Percentiles rank a stretch among this genome's conserved stretches.
These are phyloP conservation scores for Apiotrichum montevideense DNA, from an alignment of 1,284 basidiomycete genomes.

Conservation along the genomic window DNA sequence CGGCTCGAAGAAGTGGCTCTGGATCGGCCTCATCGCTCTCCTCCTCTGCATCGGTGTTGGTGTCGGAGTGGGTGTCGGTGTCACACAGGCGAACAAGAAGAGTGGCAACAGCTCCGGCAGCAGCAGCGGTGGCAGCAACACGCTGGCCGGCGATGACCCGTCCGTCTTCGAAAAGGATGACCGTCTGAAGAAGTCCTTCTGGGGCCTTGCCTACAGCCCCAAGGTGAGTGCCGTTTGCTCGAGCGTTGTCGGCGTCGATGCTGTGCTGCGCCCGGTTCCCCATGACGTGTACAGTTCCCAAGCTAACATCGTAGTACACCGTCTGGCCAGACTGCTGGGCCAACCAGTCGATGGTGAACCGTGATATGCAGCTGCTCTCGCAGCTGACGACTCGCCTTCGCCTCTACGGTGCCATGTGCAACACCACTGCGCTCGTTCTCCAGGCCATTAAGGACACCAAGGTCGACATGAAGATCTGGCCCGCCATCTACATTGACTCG, in stretches of 20 bases:
- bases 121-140: constrained; percentile 1
- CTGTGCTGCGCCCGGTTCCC: too few relatives aligned
- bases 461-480: constrained; percentile 75
- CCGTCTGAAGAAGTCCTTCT: constrained; percentile 60
- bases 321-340: neutral
- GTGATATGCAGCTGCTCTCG: constrained; percentile 48
- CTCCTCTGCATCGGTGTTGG: constrained; percentile 17
- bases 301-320: neutral
- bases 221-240: constrained; percentile 16
- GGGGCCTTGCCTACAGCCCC: constrained; percentile 68
- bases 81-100: constrained; percentile 24
- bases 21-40: constrained; percentile 19
- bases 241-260: too few relatives aligned
- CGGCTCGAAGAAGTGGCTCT: constrained; percentile 20
- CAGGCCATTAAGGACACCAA: constrained; percentile 82
- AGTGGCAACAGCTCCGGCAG: neutral
- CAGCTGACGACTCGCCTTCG: constrained; percentile 44
- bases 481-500: constrained; percentile 71
- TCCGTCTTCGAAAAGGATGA: constrained; percentile 60
- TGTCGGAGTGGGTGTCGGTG: constrained; percentile 25
- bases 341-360: constrained; percentile 40
- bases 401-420: constrained; percentile 50
- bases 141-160: constrained; percentile 50
- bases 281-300: too few relatives aligned
- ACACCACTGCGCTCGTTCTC: constrained; percentile 54